Percentiles rank a stretch among this genome's conserved stretches.
Evolutionary conservation across 805 yeast genomes (phyloP).

Genomic region (Yamadazyma insecticola): DNA sequence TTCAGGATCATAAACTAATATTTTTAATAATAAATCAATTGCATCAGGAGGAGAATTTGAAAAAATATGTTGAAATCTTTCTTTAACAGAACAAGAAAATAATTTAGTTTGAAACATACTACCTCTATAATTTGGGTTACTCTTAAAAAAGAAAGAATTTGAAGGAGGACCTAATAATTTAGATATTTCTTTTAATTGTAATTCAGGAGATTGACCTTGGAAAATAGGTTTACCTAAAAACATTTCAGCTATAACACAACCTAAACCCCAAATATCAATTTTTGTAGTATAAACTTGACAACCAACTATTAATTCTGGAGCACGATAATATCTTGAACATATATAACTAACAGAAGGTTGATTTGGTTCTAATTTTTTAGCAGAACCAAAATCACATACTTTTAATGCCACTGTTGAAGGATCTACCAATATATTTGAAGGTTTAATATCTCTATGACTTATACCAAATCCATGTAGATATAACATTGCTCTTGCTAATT

Average conservation of each 20-base stretch:
- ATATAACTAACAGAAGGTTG: slow-evolving; percentile 93
- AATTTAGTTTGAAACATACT: slow-evolving; percentile 66
- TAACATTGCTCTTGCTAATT: slow-evolving; percentile 78
- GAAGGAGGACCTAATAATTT: slow-evolving; percentile 87
- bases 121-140: slow-evolving; percentile 73
- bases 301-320: slow-evolving; percentile 94
- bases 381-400: slow-evolving; percentile 84
- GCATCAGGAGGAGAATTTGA: slow-evolving; percentile 79
- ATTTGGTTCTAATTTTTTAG: slow-evolving; percentile 69
- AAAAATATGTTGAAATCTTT: slow-evolving; percentile 46
- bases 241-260: slow-evolving; percentile 95
- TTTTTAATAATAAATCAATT: slow-evolving; percentile 72
- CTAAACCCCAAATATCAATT: slow-evolving; percentile 97
- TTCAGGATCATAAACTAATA: slow-evolving; percentile 89
- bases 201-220: slow-evolving; percentile 86
- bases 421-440: slow-evolving; percentile 74
- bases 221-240: slow-evolving; percentile 89
- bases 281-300: slow-evolving; percentile 82
- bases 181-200: slow-evolving; percentile 86
- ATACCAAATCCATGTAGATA: slow-evolving; percentile 77
- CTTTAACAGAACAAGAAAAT: slow-evolving; percentile 50
- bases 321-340: slow-evolving; percentile 92
- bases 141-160: slow-evolving; percentile 61
- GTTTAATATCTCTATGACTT: slow-evolving; percentile 82
- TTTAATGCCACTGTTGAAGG: slow-evolving; percentile 63